Percentiles rank a stretch among this genome's conserved stretches.
These are phyloP conservation scores for Rhododendron ferrugineum DNA, from an alignment of 148 eudicot species.

Conservation along the genomic window DNA sequence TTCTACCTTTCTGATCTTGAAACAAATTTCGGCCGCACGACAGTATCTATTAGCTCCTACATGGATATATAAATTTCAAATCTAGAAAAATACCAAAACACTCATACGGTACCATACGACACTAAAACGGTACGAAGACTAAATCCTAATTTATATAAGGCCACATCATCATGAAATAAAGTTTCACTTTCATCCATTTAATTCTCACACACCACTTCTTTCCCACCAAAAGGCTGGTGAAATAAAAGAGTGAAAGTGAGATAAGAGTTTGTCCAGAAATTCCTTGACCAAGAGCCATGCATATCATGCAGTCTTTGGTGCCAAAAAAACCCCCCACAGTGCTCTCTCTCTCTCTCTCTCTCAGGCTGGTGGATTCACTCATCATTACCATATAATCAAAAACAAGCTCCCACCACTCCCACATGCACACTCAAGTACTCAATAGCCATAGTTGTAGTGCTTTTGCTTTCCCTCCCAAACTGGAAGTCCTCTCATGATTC, in stretches of 20 bases:
- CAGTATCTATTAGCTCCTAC: not conserved
- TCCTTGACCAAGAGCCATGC: not conserved
- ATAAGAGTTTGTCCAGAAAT: not conserved
- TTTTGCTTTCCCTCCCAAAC: slow-evolving; percentile 12
- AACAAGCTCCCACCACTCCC: slow-evolving; percentile 4
- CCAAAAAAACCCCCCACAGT: not conserved
- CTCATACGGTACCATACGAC: too few species aligned
- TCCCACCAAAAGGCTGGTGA: not conserved
- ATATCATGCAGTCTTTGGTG: not conserved
- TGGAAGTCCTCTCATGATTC: not conserved
- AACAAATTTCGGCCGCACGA: too few species aligned
- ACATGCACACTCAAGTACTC: not conserved
- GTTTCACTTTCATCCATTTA: not conserved
- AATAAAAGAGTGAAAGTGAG: not conserved
- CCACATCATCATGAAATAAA: not conserved
- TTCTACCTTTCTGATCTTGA: not conserved
- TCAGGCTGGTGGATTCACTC: slow-evolving; percentile 25
- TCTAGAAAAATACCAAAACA: not conserved
- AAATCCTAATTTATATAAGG: not conserved
- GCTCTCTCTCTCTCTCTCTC: slow-evolving; percentile 3
- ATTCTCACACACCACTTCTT: not conserved
- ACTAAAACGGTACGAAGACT: too few species aligned
- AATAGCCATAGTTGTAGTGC: not conserved
- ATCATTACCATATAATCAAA: slow-evolving; percentile 35
- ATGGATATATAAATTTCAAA: too few species aligned